These are phyloP conservation scores for Polytolypa hystricis DNA, from an alignment of 2,329 filamentous ascomycete genomes.

Conservation along the genomic window DNA sequence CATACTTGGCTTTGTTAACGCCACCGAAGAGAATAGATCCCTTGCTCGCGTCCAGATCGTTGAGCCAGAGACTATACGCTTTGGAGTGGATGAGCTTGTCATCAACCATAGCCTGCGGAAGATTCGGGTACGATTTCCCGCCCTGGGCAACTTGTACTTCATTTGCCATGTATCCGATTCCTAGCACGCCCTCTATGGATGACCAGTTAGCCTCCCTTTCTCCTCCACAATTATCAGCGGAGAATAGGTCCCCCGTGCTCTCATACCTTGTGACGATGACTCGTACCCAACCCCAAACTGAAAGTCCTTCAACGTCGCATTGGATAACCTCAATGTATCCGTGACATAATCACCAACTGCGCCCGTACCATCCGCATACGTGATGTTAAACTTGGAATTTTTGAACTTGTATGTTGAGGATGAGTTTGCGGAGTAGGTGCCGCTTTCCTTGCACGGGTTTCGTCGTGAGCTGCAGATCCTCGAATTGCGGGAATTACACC, in stretches of 20 bases:
- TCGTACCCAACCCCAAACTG: slow-evolving; percentile 50
- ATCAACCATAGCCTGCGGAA: slow-evolving; percentile 54
- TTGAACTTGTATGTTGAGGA: slow-evolving; percentile 70
- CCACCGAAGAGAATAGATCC: slow-evolving; percentile 67
- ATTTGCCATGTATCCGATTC: slow-evolving; percentile 70
- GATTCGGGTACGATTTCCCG: slow-evolving; percentile 51
- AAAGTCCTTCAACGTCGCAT: slow-evolving; percentile 37
- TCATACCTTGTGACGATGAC: slow-evolving; percentile 35
- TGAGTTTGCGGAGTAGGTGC: slow-evolving; percentile 56
- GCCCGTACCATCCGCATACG: slow-evolving; percentile 71
- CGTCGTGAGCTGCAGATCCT: slow-evolving; percentile 42
- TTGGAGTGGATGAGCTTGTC: slow-evolving; percentile 52
- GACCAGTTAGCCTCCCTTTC: slow-evolving; percentile 5
- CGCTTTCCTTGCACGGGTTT: slow-evolving; percentile 48
- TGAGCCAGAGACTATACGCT: slow-evolving; percentile 65
- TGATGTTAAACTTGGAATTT: slow-evolving; percentile 71
- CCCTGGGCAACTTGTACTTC: slow-evolving; percentile 59
- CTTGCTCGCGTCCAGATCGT: slow-evolving; percentile 54
- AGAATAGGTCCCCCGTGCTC: too few relatives aligned
- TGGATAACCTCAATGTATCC: slow-evolving; percentile 54
- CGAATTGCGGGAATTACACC: slow-evolving; percentile 55
- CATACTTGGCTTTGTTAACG: slow-evolving; percentile 55
- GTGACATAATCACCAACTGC: slow-evolving; percentile 69
- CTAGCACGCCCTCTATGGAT: slow-evolving; percentile 59
- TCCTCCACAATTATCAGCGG: too few relatives aligned